Evolutionary conservation across 257 asterid species (phyloP), one percentile per base, ranked within the genome.

Genomic region (Marsdenia floribunda): DNA sequence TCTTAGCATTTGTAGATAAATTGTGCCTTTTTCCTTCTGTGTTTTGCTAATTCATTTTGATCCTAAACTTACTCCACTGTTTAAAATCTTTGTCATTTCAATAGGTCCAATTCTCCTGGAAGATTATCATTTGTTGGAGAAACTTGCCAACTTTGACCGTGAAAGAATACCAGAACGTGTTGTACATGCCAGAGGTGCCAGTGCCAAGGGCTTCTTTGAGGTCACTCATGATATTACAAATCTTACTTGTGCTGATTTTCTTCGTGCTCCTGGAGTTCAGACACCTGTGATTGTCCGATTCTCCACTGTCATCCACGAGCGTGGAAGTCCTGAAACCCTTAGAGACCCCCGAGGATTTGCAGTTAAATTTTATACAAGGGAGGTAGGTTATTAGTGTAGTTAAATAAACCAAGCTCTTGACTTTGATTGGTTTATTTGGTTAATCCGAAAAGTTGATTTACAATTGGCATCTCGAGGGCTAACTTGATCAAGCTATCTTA

Each of bases 121-220:
- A 77, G 99, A 94, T 80, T 94, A 94, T 79, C 99, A 92, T 75
- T 80, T 94, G 90, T 76, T 94, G 68, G 99, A 94, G 86, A 94
- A 94, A 74, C 83, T 94, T 15, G 97, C 97, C 29, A 92, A 88
- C 57, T 94, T 94, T 73, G 96, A 88, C 59, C 95, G 99, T 11
- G 99, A 94, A 84, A 81, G 99, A 54, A 94, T 92, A 76, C 99
- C 99, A 1, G 99, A 94, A 50, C 96, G 97, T 64, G 97, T 94
- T 16, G 99, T 94, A 50, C 99, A 92, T 63, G 97, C 97, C 18
- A 83, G 99, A 77, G 97, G 99, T 65, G 99, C 99, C 55, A 94
- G 97, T 74, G 97, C 99, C 77, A 94, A 92, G 90, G 99, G 99
- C 1, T 94, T 94, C 74, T 94, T 94, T 49, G 99, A 94, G 89